Base-by-base conservation (phyloP, 176 grass and related monocot species). In the Puya raimondii region DNA sequence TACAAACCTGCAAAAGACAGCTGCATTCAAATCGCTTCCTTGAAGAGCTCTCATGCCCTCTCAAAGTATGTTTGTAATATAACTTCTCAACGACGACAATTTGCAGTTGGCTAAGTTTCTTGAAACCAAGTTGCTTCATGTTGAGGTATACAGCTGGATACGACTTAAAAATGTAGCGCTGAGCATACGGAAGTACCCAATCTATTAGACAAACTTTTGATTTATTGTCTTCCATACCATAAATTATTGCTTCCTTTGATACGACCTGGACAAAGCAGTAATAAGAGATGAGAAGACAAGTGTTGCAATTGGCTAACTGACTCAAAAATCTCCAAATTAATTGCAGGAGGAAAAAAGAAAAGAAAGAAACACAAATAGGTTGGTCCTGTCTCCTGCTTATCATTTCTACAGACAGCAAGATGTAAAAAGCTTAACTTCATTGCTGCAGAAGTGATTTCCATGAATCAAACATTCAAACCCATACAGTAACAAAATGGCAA, bases 201-300 rank as follows among this genome's bases (percentile, higher is more conserved):
- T 78, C 87, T 79, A 92, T 76, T 54, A 92, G 65, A 80, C 70
- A 50, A 61, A 27, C 76, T 27, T 83, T 92, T 67, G 82, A 79
- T 76, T 67, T 79, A 69, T 90, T 87, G 70, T 90, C 87, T 27
- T 57, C 57, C 56, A 66, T 74, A 64, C 86, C 93, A 83, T 97
- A 87, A 78, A 83, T 86, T 85, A 97, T 87, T 79, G 90, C 89
- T 84, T 97, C 89, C 54, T 86, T 86, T 68, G 79, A 77, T 23
- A 97, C 80, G 80, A 87, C 84, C 93, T 97, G 76, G 12, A 50
- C 17, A 70, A 77, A 86, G 63, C 50, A 74, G 56, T 26, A 87
- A 71, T 53, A 53, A 50, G 67, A 63, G 15, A 83, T 80, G 51
- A 87, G 58, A 80, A 67, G 10, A 59, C 72, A 20, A 63, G 10